Evolutionary conservation across 2,329 filamentous ascomycete genomes (phyloP), one percentile per base, ranked within the genome.

Genomic region (Xylariaceae sp.): DNA sequence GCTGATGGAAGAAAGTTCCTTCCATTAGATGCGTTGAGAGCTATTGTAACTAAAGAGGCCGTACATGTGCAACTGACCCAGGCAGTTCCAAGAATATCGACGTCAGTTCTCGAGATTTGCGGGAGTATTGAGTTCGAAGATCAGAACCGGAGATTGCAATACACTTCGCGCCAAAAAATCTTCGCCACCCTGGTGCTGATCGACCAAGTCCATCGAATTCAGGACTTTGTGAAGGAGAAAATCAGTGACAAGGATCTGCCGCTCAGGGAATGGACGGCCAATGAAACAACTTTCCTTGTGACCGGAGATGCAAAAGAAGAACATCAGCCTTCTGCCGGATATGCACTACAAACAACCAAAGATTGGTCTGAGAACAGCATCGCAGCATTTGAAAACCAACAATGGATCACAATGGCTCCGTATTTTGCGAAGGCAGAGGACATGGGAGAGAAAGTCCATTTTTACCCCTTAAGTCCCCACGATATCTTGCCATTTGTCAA

Each of bases 361-460:
- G 8, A 14, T 5, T 38, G 36, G 36, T n/a, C 20, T 14, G 6
- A n/a, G n/a, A 22, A 20, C 23, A n/a, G 23, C 8, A 38, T 38
- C 16, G 20, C 36, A 8, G 19, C 23, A 6, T 38, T 38, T 22
- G 17, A 38, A 21, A n/a, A 22, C 20, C 36, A 38, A n/a, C 36
- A 38, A n/a, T 38, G 36, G 36, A 22, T 38, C 6, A 14, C 23
- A 19, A 22, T 14, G 6, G 36, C 36, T 5, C 36, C 36, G 6
- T 38, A 22, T 22, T 38, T 38, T 14, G 36, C 36, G 8, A 38
- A 22, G 17, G 36, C 36, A 4, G 36, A 38, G n/a, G 21, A 38
- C n/a, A n/a, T 38, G 11, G 36, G 36, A n/a, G 36, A 38, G 21
- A 38, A 38, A 22, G 36, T 38, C 17, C 36, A 38, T 22, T 38